A percentile compares a stretch with the other conserved stretches of the same genome.
These are phyloP conservation scores for Ceratocystis colombiana DNA, from an alignment of 2,329 filamentous ascomycete genomes.

Conservation along the genomic window DNA sequence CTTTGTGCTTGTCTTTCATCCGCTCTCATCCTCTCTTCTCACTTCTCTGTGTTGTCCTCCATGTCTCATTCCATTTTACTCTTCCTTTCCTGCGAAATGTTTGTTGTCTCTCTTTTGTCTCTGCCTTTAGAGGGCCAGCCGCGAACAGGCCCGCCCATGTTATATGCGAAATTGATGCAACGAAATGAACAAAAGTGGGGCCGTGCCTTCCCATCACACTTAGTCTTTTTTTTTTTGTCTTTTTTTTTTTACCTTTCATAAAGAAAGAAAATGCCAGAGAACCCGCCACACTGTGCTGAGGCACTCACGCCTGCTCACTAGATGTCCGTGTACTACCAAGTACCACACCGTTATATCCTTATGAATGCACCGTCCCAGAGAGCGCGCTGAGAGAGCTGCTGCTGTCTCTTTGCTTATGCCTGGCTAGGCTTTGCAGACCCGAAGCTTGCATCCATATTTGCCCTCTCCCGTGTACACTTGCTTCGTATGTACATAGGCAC, in stretches of 20 bases:
- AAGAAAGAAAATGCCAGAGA: neutral
- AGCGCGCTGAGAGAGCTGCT: neutral
- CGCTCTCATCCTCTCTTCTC: neutral
- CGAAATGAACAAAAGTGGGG: conserved; percentile 9
- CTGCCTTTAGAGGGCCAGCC: conserved; percentile 10
- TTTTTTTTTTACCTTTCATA: no score
- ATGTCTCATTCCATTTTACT: neutral
- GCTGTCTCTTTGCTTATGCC: neutral
- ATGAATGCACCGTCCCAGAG: no score
- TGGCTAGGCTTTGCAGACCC: no score
- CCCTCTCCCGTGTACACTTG: neutral
- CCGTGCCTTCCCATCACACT: neutral
- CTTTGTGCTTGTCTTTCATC: neutral
- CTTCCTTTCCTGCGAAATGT: neutral
- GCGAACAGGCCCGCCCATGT: conserved; percentile 11
- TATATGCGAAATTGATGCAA: conserved; percentile 15
- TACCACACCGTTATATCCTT: neutral
- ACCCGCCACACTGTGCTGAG: neutral
- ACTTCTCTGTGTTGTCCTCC: neutral
- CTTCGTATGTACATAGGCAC: neutral
- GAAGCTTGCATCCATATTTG: no score
- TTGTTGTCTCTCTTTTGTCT: conserved; percentile 5
- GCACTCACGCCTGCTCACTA: neutral
- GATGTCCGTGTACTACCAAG: neutral
- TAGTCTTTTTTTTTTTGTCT: neutral